Evolutionary conservation across 2,329 filamentous ascomycete genomes (phyloP), one percentile per base, ranked within the genome.

Genomic region (Rhynchosporium secalis): DNA sequence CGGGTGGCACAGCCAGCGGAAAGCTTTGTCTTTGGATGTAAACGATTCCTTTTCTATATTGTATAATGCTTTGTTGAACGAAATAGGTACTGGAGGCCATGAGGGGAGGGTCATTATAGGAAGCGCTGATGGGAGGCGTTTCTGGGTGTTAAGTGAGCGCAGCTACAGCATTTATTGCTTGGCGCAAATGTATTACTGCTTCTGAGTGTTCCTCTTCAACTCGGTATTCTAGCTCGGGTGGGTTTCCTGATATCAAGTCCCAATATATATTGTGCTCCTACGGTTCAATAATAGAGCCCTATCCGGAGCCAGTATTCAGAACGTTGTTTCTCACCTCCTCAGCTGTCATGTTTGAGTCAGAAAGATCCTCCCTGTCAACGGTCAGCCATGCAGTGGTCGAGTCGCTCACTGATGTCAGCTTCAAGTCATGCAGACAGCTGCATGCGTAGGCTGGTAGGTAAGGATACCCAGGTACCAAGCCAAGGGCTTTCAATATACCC

Each of bases 1-100:
- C 90, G 0, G 94, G 90, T 2, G 95, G 92, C 0, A 98, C 90
- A 0, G 92, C 90, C 0, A 96, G 91, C 72, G 95, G 95, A 2
- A 98, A 98, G 77, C 76, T 98, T 31, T 96, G 90, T 75, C 77
- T 99, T 41, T 59, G 57, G 57, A 52, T 59, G 47, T 59, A 36
- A 54, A 59, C 29, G 43, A 29, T 28, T 33, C 9, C 28, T 45
- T 26, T 40, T 29, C 40, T 13, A 15, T 26, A 3, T 40, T 38
- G 12, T 58, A 29, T 29, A 47, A 4, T 20, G 9, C 31, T 38
- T 40, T 56, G 40, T 56, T 6, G 33, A 36, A 36, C 33, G 20
- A 36, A 36, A 36, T 36, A 36, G 33, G 33, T 36, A 36, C 33
- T 56, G 40, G n/a, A 33, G 40, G 13, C 3, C 5, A 10, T 10